Percentiles rank a stretch among this genome's conserved stretches.
Evolutionary conservation across 345 rosid genomes (phyloP).

Genomic region (Rhizophora apiculata): DNA sequence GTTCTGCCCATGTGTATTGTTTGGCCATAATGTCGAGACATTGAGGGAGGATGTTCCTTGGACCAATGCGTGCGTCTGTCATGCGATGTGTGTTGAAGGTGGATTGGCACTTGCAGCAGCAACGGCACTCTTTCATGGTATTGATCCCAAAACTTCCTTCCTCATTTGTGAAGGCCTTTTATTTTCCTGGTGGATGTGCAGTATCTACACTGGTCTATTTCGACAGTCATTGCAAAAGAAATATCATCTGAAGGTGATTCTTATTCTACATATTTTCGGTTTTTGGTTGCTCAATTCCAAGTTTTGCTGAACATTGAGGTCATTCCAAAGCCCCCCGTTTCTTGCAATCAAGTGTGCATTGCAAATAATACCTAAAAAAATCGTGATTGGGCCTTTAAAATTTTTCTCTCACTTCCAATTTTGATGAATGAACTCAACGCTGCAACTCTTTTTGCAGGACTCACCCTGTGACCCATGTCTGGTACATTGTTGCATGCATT

Average conservation of each 20-base stretch:
- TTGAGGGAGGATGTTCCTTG: constrained; percentile 69
- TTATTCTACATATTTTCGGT: background rate
- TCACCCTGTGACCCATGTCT: constrained; percentile 85
- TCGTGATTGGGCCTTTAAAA: no score
- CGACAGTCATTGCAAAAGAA: constrained; percentile 79
- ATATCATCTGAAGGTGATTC: constrained; percentile 78
- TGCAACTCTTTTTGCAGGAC: constrained; percentile 38
- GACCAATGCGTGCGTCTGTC: constrained; percentile 78
- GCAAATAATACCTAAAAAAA: no score
- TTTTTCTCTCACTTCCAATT: background rate
- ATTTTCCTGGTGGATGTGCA: constrained; percentile 96
- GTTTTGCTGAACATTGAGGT: no score
- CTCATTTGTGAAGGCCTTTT: constrained; percentile 77
- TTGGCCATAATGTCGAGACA: constrained; percentile 72
- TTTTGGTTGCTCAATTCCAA: no score
- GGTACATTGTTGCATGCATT: constrained; percentile 85
- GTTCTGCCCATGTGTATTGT: constrained; percentile 77
- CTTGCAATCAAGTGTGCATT: no score
- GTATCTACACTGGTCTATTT: constrained; percentile 76
- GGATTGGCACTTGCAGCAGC: constrained; percentile 73
- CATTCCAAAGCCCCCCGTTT: no score
- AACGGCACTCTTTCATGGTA: constrained; percentile 58
- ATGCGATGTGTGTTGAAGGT: constrained; percentile 85
- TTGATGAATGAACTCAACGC: background rate
- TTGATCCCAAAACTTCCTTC: constrained; percentile 76